Base-by-base conservation (phyloP, 768 basidiomycete species). In the Podaxis sp. region DNA sequence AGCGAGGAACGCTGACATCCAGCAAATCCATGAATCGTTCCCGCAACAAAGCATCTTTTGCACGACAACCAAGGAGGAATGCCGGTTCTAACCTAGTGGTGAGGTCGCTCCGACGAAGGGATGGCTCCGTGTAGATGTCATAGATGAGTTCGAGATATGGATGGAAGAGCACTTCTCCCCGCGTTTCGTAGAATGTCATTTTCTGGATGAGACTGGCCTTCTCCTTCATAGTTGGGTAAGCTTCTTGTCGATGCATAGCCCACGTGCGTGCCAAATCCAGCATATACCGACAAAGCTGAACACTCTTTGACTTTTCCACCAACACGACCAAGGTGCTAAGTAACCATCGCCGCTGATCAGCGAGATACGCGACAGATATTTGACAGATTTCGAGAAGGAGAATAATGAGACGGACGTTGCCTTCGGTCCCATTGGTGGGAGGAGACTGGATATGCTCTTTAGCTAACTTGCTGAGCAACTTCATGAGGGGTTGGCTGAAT, bases 171-270 rank as follows among this genome's bases (percentile, higher is more conserved):
- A 78, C 67, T n/a, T 95, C 91, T 40, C 87, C 88, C 36, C 91
- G 87, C 24, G 80, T 80, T 75, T 98, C 95, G 69, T 88, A 95
- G 10, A 84, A 78, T 5, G 84, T 82, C 95, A 99, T 96, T 72
- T 92, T 93, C 70, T 91, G 87, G 64, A 99, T 74, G 36, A 99
- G 77, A 30, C 83, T 89, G 2, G 96, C 90, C 74, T 98, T 99
- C 77, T 99, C 97, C 75, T 97, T 98, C 84, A 92, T 89, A 0
- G 91, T 91, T 6, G 96, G 96, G 71, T 91, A 91, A 1, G 88
- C 81, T 61, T 97, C 94, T 57, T 89, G 90, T 68, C 86, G 87
- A 48, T 88, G 86, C 67, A 96, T 78, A n/a, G 93, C 90, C 96
- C 96, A 99, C 26, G 89, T 88, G 53, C 90, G 84, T 54, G 91